Evolutionary conservation across 2,329 filamentous ascomycete genomes (phyloP).

Genomic region (Hansfordia pulvinata): DNA sequence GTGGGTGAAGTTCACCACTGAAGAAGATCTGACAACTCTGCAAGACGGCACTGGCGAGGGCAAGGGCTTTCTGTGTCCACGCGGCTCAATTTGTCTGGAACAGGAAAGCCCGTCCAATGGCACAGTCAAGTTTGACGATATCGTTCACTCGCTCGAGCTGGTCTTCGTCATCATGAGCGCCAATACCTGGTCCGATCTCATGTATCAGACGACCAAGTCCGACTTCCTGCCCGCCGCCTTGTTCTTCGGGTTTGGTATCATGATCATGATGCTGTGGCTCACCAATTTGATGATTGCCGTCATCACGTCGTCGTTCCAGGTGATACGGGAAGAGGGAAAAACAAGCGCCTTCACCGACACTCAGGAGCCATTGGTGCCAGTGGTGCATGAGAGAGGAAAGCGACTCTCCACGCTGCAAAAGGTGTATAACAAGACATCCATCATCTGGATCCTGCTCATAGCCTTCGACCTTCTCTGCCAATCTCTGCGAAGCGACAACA

Average conservation of each 20-base stretch:
- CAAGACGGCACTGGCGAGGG: slow-evolving; percentile 32
- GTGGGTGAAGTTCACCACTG: slow-evolving; percentile 44
- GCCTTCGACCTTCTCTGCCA: slow-evolving; percentile 68
- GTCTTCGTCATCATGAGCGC: slow-evolving; percentile 98
- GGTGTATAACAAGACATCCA: slow-evolving; percentile 59
- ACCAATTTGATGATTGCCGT: slow-evolving; percentile 91
- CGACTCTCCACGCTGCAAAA: slow-evolving; percentile 44
- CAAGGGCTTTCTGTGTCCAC: slow-evolving; percentile 84
- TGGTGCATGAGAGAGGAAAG: slow-evolving; percentile 24
- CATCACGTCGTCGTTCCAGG: slow-evolving; percentile 96
- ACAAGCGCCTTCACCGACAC: slow-evolving; percentile 83
- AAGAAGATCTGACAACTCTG: slow-evolving; percentile 21
- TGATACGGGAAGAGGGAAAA: slow-evolving; percentile 93
- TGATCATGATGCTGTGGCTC: slow-evolving; percentile 93
- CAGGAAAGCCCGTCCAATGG: slow-evolving; percentile 65
- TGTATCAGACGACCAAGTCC: slow-evolving; percentile 86
- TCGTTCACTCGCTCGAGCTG: slow-evolving; percentile 78
- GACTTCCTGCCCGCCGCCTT: slow-evolving; percentile 81
- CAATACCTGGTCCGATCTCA: slow-evolving; percentile 89
- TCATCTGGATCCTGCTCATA: slow-evolving; percentile 73
- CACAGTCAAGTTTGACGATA: slow-evolving; percentile 92
- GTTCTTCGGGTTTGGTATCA: slow-evolving; percentile 60
- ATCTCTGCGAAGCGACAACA: slow-evolving; percentile 60
- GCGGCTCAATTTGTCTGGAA: slow-evolving; percentile 72
- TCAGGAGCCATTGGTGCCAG: slow-evolving; percentile 31